Evolutionary conservation across 257 asterid species (phyloP).

Genomic region (Ligustrum vulgare): DNA sequence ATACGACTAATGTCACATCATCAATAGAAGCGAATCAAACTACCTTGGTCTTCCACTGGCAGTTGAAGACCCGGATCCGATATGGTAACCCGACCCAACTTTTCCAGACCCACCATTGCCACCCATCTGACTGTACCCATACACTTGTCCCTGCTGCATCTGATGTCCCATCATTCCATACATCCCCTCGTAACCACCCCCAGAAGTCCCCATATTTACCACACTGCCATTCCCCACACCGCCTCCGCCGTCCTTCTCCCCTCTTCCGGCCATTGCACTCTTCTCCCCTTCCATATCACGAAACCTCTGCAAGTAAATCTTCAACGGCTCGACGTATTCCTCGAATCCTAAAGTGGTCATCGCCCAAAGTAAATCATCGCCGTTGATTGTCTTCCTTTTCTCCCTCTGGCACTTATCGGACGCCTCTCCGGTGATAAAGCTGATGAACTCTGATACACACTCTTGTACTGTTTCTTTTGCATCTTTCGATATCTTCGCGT

Average conservation of each 20-base stretch:
- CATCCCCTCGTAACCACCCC: constrained; percentile 35
- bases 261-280: constrained; percentile 13
- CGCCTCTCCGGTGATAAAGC: constrained; percentile 43
- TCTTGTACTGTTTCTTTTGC: constrained; percentile 41
- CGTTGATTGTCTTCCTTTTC: constrained; percentile 27
- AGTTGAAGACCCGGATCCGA: constrained; percentile 34
- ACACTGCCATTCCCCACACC: constrained; percentile 25
- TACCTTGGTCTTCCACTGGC: constrained; percentile 38
- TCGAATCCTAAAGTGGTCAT: constrained; percentile 18
- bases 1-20: constrained; percentile 4
- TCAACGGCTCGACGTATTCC: constrained; percentile 15
- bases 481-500: constrained; percentile 41
- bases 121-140: constrained; percentile 34
- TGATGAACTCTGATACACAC: constrained; percentile 40
- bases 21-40: constrained; percentile 7
- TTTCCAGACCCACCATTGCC: constrained; percentile 36
- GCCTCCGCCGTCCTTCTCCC: not conserved
- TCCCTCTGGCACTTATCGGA: constrained; percentile 42
- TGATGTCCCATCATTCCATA: constrained; percentile 38
- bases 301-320: constrained; percentile 16
- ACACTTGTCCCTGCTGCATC: constrained; percentile 31
- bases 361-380: constrained; percentile 8
- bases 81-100: constrained; percentile 38
- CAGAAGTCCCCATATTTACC: constrained; percentile 32
- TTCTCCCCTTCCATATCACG: constrained; percentile 17